Base-by-base conservation (phyloP, 2,329 filamentous ascomycete genomes). In the Hypoxylon sp. region DNA sequence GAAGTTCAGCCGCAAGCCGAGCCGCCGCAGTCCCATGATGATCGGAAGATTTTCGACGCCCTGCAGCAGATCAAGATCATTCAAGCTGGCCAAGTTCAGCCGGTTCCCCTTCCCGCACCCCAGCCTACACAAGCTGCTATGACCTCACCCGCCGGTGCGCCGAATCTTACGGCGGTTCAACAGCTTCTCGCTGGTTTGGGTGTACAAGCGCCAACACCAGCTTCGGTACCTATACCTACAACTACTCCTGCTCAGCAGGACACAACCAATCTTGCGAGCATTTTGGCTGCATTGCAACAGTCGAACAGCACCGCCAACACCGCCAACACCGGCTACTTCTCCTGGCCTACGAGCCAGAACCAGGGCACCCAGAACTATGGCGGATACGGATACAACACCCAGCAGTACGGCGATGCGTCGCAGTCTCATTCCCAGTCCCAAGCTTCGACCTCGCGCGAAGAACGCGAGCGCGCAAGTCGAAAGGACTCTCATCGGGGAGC, bases 401-500 rank as follows among this genome's bases (percentile, higher is more conserved):
- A 57, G n/a, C 16, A 41, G 7, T 48, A 52, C 25, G 17, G 21
- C 15, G 27, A 16, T 9, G 21, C 5, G 6, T 25, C 21, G 9
- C 21, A 25, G 21, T 6, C 9, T 6, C 21, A 5, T 25, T 25
- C 9, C 21, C 6, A 9, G 9, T 25, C 21, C 3, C 30, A 49
- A n/a, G 5, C 43, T 7, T 44, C 51, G 32, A 32, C 42, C 32
- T 19, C 26, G 26, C 63, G 49, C 47, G 63, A 59, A 43, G 57
- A 55, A 15, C 45, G 13, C 48, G 74, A 75, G 2, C 67, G 65
- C 20, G 61, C 60, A 6, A 60, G 57, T 35, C 65, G 65, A 25
- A 76, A 74, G 55, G 71, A 75, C 3, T 64, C 63, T 38, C 68
- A 70, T 45, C 75, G 73, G 51, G 76, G 73, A 57, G 73, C 71